Evolutionary conservation across 306 rosid species (phyloP).

Genomic region (Heteromeles arbutifolia): DNA sequence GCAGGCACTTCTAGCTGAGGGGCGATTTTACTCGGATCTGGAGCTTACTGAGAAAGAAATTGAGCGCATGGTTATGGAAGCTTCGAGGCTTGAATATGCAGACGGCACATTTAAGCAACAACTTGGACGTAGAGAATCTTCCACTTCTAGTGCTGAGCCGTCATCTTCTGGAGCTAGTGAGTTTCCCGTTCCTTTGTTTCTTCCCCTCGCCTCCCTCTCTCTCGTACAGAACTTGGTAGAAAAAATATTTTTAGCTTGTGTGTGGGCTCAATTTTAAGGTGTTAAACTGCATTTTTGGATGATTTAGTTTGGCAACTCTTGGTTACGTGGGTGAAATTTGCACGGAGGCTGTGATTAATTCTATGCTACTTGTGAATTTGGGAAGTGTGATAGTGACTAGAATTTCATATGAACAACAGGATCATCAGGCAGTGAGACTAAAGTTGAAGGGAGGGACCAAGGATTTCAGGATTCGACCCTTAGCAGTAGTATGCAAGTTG

Average conservation of each 20-base stretch:
- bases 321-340: background rate
- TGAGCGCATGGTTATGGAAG: slow-evolving; percentile 83
- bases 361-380: background rate
- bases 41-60: slow-evolving; percentile 98
- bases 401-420: slow-evolving; percentile 26
- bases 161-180: slow-evolving; percentile 94
- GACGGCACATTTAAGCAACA: slow-evolving; percentile 48
- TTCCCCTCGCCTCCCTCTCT: background rate
- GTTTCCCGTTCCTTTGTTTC: slow-evolving; percentile 11
- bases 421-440: slow-evolving; percentile 50
- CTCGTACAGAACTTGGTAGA: background rate
- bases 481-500: slow-evolving; percentile 58
- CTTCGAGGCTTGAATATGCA: slow-evolving; percentile 81
- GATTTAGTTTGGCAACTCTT: background rate
- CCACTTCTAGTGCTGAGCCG: slow-evolving; percentile 81
- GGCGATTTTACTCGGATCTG: slow-evolving; percentile 88
- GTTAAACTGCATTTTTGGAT: background rate
- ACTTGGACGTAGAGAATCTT: slow-evolving; percentile 47
- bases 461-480: slow-evolving; percentile 28
- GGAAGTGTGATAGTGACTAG: slow-evolving; percentile 10
- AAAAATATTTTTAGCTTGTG: background rate
- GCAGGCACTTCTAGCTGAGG: slow-evolving; percentile 98
- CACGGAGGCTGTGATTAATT: background rate
- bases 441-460: slow-evolving; percentile 34
- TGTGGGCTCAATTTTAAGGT: background rate